Evolutionary conservation across 169 alveolate genomes (phyloP).

Genomic region (Sarcocystis neurona): DNA sequence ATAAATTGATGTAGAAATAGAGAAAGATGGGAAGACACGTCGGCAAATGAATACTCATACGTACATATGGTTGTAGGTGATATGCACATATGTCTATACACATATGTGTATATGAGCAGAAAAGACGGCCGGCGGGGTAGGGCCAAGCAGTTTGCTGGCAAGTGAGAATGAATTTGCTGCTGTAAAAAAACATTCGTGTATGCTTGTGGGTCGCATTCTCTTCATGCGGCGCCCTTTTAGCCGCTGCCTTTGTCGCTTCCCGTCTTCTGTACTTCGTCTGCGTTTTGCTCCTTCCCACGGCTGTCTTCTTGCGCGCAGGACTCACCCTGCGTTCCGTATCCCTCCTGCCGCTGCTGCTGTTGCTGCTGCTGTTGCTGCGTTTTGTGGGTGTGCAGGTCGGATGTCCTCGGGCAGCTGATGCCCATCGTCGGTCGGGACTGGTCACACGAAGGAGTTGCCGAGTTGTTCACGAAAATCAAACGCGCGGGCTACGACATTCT

Average conservation of each 20-base stretch:
- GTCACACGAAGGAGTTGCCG: conserved; percentile 96
- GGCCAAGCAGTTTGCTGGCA: too few species aligned
- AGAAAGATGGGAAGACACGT: too few species aligned
- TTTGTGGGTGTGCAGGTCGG: conserved; percentile 78
- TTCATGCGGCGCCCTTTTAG: neutral
- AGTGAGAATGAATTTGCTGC: neutral
- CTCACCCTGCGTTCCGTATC: neutral
- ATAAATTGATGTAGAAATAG: too few species aligned
- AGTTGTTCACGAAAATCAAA: conserved; percentile 86
- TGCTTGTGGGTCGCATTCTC: too few species aligned
- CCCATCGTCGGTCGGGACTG: conserved; percentile 97
- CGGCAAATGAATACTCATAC: too few species aligned
- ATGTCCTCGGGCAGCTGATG: conserved; percentile 95
- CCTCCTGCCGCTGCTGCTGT: conserved; percentile 1
- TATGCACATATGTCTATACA: neutral
- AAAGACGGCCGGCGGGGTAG: too few species aligned
- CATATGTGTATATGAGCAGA: neutral
- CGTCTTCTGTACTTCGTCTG: too few species aligned
- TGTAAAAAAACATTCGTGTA: neutral
- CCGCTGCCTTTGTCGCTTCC: too few species aligned
- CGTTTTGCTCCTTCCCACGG: too few species aligned
- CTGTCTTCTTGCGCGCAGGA: too few species aligned
- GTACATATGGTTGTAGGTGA: too few species aligned
- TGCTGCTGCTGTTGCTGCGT: neutral
- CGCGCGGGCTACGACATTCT: conserved; percentile 94